Conservation (phyloP, 1,284 basidiomycete genomes). For the Schizopora paradoxa region DNA sequence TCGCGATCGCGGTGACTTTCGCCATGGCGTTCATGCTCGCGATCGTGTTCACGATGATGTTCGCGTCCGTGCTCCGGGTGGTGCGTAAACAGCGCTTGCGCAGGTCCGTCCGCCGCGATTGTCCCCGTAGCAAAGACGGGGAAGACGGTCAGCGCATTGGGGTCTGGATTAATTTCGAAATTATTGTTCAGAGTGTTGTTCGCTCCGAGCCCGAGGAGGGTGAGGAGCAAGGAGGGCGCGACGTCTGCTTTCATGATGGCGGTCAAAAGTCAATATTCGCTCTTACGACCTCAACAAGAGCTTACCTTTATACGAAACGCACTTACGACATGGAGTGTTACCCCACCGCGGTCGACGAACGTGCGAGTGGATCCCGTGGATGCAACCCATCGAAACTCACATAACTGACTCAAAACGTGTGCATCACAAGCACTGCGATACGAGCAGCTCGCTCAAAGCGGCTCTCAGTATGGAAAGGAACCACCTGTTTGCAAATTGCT, state of each 20-base stretch:
- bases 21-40: not conserved
- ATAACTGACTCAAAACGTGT: too few species aligned
- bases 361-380: too few species aligned
- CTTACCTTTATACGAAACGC: too few species aligned
- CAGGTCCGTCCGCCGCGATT: not conserved
- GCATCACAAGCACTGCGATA: too few species aligned
- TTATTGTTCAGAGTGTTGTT: not conserved
- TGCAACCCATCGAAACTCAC: too few species aligned
- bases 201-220: conserved; percentile 1
- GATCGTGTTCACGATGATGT: not conserved
- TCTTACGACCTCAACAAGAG: too few species aligned
- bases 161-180: not conserved
- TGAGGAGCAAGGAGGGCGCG: conserved; percentile 1
- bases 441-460: too few species aligned
- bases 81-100: conserved; percentile 7
- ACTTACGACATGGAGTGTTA: too few species aligned
- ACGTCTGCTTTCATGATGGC: conserved; percentile 4
- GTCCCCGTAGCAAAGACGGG: not conserved
- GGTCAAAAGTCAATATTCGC: not conserved
- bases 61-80: not conserved
- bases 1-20: not conserved
- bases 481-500: too few species aligned
- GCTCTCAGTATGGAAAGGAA: too few species aligned
- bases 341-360: too few species aligned
- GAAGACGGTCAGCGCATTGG: not conserved